Percentiles rank a stretch among this genome's conserved stretches.
These are phyloP conservation scores for Rubus parviflorus DNA, from an alignment of 306 rosid genomes.

Conservation along the genomic window DNA sequence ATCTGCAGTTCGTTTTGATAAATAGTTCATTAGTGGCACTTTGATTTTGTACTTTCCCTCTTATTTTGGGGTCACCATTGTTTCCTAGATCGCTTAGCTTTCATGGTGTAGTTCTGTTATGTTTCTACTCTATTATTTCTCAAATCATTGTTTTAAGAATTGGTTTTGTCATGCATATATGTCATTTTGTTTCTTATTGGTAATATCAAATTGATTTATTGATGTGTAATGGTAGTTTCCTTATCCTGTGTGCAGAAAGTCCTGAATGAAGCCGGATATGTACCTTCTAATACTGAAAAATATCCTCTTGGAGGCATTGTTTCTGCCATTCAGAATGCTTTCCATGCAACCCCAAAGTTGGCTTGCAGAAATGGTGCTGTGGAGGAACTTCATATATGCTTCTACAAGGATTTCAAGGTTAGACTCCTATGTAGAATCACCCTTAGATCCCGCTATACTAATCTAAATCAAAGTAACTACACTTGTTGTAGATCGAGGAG, in stretches of 20 bases:
- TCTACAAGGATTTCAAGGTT: slow-evolving; percentile 88
- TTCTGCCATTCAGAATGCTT: slow-evolving; percentile 90
- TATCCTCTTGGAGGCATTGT: slow-evolving; percentile 92
- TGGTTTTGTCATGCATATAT: not conserved
- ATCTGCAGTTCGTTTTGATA: not conserved
- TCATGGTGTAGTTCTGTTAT: not conserved
- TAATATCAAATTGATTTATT: not conserved
- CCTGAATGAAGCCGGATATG: slow-evolving; percentile 75
- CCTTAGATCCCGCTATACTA: not conserved
- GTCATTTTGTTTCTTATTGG: not conserved
- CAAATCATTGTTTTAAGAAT: not conserved
- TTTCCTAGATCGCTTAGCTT: not conserved
- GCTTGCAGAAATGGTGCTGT: slow-evolving; percentile 61
- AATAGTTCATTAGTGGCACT: not conserved
- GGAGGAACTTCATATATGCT: slow-evolving; percentile 79
- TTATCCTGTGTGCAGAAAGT: slow-evolving; percentile 53
- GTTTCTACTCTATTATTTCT: not conserved
- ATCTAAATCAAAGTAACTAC: not conserved
- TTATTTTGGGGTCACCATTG: not conserved
- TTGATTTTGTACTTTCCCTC: not conserved
- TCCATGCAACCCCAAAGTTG: slow-evolving; percentile 65
- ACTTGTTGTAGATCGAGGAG: not conserved
- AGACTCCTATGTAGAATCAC: slow-evolving; percentile 17
- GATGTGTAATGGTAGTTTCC: not conserved
- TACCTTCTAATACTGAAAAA: slow-evolving; percentile 81